Evolutionary conservation across 176 grass and related monocot genomes (phyloP), one percentile per base, ranked within the genome.

Genomic region (Oryza glumipatula): DNA sequence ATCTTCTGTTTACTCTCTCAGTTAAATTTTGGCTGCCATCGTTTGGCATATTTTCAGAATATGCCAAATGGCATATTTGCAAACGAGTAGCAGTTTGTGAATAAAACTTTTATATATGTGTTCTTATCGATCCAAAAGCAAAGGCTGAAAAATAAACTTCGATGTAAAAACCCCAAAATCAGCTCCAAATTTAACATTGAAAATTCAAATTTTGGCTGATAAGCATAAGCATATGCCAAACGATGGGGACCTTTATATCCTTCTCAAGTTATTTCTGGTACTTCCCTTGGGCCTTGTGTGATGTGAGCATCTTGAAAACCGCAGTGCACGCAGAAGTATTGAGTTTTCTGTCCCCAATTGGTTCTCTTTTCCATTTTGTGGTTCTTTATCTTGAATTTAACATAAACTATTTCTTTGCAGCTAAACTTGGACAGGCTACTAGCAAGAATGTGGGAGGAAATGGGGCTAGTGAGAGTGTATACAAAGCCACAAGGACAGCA

Each of bases 401-500:
- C 22, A 75, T 54, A 85, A 88, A 82, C 21, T 43, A 45, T 68
- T 88, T 71, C 52, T 77, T 74, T 72, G 15, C 91, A 99, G 93
- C 83, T 99, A 71, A 99, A 99, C 83, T 88, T 99, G 88, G 94
- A 99, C 47, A 99, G 96, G 82, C 82, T 99, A 69, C 88, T 99
- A 21, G 86, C 93, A 35, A 99, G 73, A 83, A 94, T 99, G 96
- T 99, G 96, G 96, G 96, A 99, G 17, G 96, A 99, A 78, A 99
- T 99, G 96, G 96, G 96, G 71, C 86, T 99, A 61, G 93, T 96
- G 88, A 99, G 96, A 80, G 93, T 99, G 63, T 99, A 99, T 64
- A 94, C 91, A 17, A 99, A 99, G 81, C 93, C 96, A 26, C 96
- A 99, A 78, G 91, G 96, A 11, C 93, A 99, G 88, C 96, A 96